Base-by-base conservation (phyloP, 805 yeast species). In the Saccharomycopsis fibuligera region DNA sequence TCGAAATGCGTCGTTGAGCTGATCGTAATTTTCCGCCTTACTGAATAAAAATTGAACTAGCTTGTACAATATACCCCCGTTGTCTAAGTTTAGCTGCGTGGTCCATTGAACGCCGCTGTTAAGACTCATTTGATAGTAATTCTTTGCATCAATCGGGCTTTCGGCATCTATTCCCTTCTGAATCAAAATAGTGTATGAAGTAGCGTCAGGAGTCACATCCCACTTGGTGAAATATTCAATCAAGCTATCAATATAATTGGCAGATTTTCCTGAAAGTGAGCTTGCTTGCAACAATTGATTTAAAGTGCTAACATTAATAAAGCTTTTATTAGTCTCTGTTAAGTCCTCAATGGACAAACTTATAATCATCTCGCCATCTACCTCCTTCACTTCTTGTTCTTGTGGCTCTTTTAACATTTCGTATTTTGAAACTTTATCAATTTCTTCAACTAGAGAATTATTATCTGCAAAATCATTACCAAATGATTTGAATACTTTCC, bases 51-150 rank as follows among this genome's bases (percentile, higher is more conserved):
- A 43, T 24, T 47, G 55, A 4, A 65, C 47, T 29, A 65, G 56
- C 24, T 59, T 55, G 31, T 53, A 57, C 19, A 67, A 57, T 9
- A 58, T 56, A 4, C 31, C 23, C 3, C 35, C 41, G 25, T 46
- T 40, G 21, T 16, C 17, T 14, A 49, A 27, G 35, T 62, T 54
- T 8, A 35, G 10, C 14, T 16, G n/a, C 19, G 45, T 37, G 5
- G 49, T 61, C 79, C 80, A 75, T 24, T 67, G 66, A 4, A 69
- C 65, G 33, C 73, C 75, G 16, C 61, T 55, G 8, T 62, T 54
- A 1, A 69, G 57, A 45, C 67, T 60, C 17, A 60, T 53, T 5
- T 65, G 58, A 56, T 72, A 72, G 10, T 66, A 44, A 14, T 58
- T 53, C 12, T 65, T 55, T 1, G 73, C 72, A 19, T 54, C 56